Conservation (phyloP, 306 rosid species). For the Elaeagnus macrophylla region DNA sequence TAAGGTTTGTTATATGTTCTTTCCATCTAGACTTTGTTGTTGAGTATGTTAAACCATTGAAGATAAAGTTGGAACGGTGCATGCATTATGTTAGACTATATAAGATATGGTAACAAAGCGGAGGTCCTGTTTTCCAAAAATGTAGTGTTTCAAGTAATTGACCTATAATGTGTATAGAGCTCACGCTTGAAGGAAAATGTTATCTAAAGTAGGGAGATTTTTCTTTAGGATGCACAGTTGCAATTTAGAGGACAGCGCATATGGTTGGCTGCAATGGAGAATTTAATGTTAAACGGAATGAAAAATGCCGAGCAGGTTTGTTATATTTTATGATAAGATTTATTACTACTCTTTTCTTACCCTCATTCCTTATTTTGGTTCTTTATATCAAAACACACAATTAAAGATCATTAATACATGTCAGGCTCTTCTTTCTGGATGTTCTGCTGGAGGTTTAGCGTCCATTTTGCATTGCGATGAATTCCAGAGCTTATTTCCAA, state of each 20-base stretch:
- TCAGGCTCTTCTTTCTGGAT: conserved; percentile 93
- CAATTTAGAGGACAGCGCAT: conserved; percentile 90
- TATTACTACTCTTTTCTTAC: conserved; percentile 3
- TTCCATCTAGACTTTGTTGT: not conserved
- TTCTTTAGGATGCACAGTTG: conserved; percentile 43
- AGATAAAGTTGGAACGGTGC: too few species aligned
- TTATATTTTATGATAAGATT: not conserved
- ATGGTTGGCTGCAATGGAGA: conserved; percentile 87
- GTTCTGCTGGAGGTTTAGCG: conserved; percentile 97
- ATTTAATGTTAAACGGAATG: conserved; percentile 84
- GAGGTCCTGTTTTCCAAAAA: too few species aligned
- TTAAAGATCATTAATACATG: conserved; percentile 4
- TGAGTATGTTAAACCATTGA: too few species aligned
- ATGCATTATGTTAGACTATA: too few species aligned
- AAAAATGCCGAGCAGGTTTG: conserved; percentile 63
- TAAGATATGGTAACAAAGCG: too few species aligned
- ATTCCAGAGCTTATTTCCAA: conserved; percentile 51
- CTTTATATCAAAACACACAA: not conserved
- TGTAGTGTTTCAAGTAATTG: too few species aligned
- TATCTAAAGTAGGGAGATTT: not conserved
- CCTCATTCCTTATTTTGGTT: not conserved
- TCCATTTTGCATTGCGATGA: conserved; percentile 85
- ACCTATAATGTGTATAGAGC: too few species aligned
- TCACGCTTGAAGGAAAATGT: too few species aligned
- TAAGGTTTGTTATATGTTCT: conserved; percentile 33